Conservation (phyloP, 768 basidiomycete genomes). For the Agrocybe pediades region DNA sequence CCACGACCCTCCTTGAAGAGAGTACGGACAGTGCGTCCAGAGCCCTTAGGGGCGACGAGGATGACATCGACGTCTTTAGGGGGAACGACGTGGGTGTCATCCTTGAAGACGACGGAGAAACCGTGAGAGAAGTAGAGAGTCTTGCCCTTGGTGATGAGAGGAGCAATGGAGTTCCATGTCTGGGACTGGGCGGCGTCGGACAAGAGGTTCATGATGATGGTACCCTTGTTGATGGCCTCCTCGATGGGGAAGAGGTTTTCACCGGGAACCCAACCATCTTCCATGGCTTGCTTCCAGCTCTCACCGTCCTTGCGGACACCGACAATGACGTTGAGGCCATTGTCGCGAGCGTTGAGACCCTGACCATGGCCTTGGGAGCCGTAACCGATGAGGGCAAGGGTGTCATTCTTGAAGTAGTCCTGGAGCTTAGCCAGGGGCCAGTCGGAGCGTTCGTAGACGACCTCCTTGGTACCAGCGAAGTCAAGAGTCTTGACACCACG, state of each 20-base stretch:
- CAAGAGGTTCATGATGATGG: constrained; percentile 99
- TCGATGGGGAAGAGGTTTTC: constrained; percentile 98
- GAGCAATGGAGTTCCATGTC: constrained; percentile 88
- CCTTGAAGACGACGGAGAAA: constrained; percentile 98
- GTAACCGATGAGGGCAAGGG: constrained; percentile 98
- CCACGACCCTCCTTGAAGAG: constrained; percentile 99
- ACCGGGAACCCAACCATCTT: constrained; percentile 98
- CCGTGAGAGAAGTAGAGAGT: constrained; percentile 99
- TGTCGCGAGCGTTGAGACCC: constrained; percentile 98
- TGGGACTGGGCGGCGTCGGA: constrained; percentile 99
- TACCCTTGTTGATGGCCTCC: constrained; percentile 93
- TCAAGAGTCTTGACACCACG: constrained; percentile 95
- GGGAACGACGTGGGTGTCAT: constrained; percentile 92
- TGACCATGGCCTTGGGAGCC: constrained; percentile 99
- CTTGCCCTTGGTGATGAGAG: constrained; percentile 99
- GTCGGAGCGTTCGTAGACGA: constrained; percentile 93
- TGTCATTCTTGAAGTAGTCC: constrained; percentile 99
- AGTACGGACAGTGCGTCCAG: constrained; percentile 97
- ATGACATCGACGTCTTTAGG: constrained; percentile 97
- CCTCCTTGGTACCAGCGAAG: constrained; percentile 93
- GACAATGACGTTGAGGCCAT: constrained; percentile 97
- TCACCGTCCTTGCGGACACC: constrained; percentile 97
- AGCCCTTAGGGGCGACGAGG: constrained; percentile 98
- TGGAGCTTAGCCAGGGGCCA: constrained; percentile 98
- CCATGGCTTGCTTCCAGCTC: constrained; percentile 93